Base-by-base conservation (phyloP, 345 rosid genomes). In the Corymbia maculata region DNA sequence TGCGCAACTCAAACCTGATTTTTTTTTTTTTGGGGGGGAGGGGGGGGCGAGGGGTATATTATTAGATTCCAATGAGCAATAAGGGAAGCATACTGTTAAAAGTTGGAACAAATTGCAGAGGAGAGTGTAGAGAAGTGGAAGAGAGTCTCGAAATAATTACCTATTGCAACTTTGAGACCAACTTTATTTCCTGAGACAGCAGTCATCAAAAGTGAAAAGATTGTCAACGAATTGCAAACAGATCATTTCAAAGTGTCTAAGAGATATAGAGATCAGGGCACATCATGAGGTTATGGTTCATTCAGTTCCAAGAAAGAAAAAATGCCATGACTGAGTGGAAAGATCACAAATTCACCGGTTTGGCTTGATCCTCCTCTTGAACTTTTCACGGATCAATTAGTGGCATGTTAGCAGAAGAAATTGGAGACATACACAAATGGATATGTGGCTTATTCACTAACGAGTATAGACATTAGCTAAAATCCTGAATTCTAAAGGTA, bases 41-140 rank as follows among this genome's bases (percentile, higher is more conserved):
- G 21, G 6, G 12, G 36, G 16, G 32, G 70, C 6, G 17, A 16
- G 13, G 86, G 92, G 93, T 85, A 93, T 89, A 61, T 93, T 92
- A 1, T 91, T 92, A 28, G 82, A 70, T 70, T 70, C 13, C 47
- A 70, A 17, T 9, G 26, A 70, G 82, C 82, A 17, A 36, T 36
- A 24, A 36, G 47, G 47, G 82, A 70, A 36, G 47, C 82, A 70
- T 9, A 70, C 10, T 36, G 26, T 70, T 7, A 70, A 70, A 70
- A 36, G n/a, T 28, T n/a, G 6, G 30, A 59, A 59, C n/a, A 59
- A 59, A 59, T 59, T 59, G 30, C 13, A 59, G 30, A 5, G n/a
- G 14, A 24, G 30, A 21, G 66, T 59, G 66, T 11, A 59, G 66
- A 24, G n/a, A 59, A 59, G 66, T 70, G 82, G 82, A 44, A 36